Evolutionary conservation across 352 stramenopile genomes (phyloP), one percentile per base, ranked within the genome.

Genomic region (Globisporangium paroecandrum): DNA sequence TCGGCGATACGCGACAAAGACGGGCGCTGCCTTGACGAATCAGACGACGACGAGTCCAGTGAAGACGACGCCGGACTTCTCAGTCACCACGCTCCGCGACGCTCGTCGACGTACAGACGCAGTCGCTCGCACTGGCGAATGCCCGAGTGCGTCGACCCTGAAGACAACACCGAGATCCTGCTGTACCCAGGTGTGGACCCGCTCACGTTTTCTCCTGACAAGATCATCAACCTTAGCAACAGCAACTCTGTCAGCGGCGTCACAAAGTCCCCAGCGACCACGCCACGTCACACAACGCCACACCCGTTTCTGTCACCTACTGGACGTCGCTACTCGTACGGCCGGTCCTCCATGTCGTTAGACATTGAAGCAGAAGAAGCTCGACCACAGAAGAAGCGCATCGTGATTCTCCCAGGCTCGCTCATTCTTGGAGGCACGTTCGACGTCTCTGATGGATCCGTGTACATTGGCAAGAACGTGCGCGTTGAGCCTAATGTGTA

Each of bases 361-460:
- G 67, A 75, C 5, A 68, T 65, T 27, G 70, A 76, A n/a, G 46
- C 63, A 34, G 70, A 79, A 5, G 66, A 74, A 4, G 7, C 46
- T 1, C 46, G 49, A 8, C 54, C 62, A 9, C 61, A 55, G 4
- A 83, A 83, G 69, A 82, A 75, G 54, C 75, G 73, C 36, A 36
- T 93, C n/a, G 75, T 90, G n/a, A 66, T 92, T 4, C 49, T 77
- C 0, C 71, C 77, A 1, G 80, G 73, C 6, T 74, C 80, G 0
- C 57, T 82, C 24, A 70, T 93, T 18, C 67, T 91, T 1, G 83
- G 84, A 41, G 86, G 84, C 1, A 82, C 77, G 25, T 87, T 94
- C 47, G 84, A 92, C 56, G 78, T 93, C 25, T 86, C 82, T 0
- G 77, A 89, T 25, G 83, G 86, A 2, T 90, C 84, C 8, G 87